phyloP scores from a whole-genome alignment of 441 rosid genomes.

The Bocquillonia castaneifolia region DNA sequence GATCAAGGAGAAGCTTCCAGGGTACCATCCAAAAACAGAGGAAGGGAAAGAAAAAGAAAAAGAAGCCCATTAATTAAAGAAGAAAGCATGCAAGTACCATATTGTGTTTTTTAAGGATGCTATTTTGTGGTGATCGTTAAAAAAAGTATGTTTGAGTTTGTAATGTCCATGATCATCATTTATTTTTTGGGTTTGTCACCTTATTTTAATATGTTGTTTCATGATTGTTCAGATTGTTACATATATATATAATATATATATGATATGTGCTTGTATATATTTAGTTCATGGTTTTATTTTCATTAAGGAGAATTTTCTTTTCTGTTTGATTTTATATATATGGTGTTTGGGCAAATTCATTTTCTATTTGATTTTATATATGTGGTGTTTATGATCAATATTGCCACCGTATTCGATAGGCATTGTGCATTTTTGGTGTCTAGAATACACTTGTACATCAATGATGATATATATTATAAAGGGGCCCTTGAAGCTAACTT shows the following conservation, averaged over 20 bases:
- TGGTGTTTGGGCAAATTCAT: no score
- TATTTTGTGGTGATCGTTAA: not conserved
- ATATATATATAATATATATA: no score
- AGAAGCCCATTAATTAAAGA: conserved; percentile 7
- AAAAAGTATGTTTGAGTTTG: not conserved
- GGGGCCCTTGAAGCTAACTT: not conserved
- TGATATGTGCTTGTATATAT: no score
- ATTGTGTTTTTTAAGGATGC: not conserved
- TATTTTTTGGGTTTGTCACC: not conserved
- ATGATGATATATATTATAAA: no score
- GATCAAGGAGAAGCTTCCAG: conserved; percentile 79
- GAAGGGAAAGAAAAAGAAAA: conserved; percentile 46
- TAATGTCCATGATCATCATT: not conserved
- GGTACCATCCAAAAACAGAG: conserved; percentile 52
- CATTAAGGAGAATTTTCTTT: no score
- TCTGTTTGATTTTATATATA: no score
- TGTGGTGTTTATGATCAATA: not conserved
- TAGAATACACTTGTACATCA: not conserved
- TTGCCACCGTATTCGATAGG: not conserved
- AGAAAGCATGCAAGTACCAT: not conserved
- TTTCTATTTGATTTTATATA: no score
- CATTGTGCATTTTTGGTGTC: not conserved
- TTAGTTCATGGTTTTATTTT: no score
- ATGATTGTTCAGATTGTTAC: not conserved
- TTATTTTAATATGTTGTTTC: no score